Percentiles rank a stretch among this genome's conserved stretches.
phyloP scores from a whole-genome alignment of 768 basidiomycete species.

The Infundibulicybe gibba region DNA sequence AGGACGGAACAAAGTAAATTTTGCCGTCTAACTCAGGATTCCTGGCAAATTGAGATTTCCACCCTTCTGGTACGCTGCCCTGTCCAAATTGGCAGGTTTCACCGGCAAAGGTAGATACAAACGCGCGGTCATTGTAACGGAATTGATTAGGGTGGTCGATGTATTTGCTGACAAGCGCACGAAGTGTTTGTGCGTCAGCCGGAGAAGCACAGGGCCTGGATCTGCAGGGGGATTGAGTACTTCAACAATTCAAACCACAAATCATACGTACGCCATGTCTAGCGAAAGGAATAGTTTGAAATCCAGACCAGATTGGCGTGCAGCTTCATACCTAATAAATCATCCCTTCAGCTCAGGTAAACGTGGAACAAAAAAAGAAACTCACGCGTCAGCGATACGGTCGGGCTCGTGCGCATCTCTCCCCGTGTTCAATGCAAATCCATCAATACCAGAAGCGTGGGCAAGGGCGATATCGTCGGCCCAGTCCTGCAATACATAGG shows the following conservation, averaged over 20 bases:
- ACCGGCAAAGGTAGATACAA: conserved; percentile 73
- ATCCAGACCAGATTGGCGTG: conserved; percentile 41
- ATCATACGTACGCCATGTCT: conserved; percentile 63
- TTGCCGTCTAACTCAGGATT: conserved; percentile 41
- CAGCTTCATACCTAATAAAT: conserved; percentile 48
- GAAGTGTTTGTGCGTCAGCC: conserved; percentile 45
- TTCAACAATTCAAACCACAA: background rate
- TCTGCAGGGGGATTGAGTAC: conserved; percentile 22
- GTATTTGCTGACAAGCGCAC: conserved; percentile 51
- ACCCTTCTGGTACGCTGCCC: conserved; percentile 44
- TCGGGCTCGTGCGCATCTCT: conserved; percentile 57
- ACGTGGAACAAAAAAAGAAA: conserved; percentile 7
- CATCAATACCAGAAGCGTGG: conserved; percentile 56
- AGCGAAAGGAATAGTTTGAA: conserved; percentile 79
- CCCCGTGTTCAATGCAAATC: conserved; percentile 71
- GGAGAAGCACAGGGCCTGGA: conserved; percentile 50
- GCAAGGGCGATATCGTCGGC: conserved; percentile 53
- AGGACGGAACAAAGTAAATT: conserved; percentile 66
- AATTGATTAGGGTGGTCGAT: conserved; percentile 58
- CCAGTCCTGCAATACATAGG: conserved; percentile 50
- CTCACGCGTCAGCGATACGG: conserved; percentile 63
- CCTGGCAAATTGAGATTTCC: conserved; percentile 51
- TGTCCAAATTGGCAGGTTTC: conserved; percentile 68
- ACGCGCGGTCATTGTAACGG: conserved; percentile 35
- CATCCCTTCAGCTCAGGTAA: background rate